Evolutionary conservation across 2,329 filamentous ascomycete species (phyloP), one percentile per base, ranked within the genome.

Genomic region (Paraphoma sp.): DNA sequence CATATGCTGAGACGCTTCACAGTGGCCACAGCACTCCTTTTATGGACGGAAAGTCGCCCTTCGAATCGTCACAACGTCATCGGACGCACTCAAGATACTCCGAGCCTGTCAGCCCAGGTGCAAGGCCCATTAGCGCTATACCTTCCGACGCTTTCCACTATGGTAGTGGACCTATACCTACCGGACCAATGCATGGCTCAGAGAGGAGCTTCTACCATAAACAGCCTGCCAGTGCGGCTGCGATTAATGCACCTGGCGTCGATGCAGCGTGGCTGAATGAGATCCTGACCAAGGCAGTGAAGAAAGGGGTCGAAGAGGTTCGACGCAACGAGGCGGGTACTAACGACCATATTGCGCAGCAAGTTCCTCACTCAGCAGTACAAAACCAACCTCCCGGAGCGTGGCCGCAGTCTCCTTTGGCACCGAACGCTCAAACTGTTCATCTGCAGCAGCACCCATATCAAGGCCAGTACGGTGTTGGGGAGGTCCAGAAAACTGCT

Each of bases 161-260:
- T 14, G 71, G 70, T 12, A 65, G 60, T 30, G 68, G 70, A 9
- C 69, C 70, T 14, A 60, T 74, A 23, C 70, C 65, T 1, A 42
- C 49, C 1, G 55, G 23, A 23, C 40, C 55, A 4, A 31, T 18
- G 4, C 23, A 12, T 31, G 45, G 50, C 3, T 45, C 30, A 1
- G 51, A 52, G 42, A 28, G 46, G 11, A 45, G 48, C 50, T 52
- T 53, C n/a, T 43, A 57, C 28, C 31, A 31, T 1, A 40, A 28
- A 10, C 28, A 29, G 3, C 18, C 42, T 12, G 23, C 42, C 1
- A 43, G 30, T 31, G 29, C 3, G 11, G 8, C 9, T 11, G 33
- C 11, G 4, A 16, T 29, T 1, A 36, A 57, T 31, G 48, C 50
- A 8, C 52, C 59, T 6, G 11, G 30, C 6, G 46, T 66, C 1